phyloP scores from a whole-genome alignment of 2,329 filamentous ascomycete species.

The Hypoxylon sp. region DNA sequence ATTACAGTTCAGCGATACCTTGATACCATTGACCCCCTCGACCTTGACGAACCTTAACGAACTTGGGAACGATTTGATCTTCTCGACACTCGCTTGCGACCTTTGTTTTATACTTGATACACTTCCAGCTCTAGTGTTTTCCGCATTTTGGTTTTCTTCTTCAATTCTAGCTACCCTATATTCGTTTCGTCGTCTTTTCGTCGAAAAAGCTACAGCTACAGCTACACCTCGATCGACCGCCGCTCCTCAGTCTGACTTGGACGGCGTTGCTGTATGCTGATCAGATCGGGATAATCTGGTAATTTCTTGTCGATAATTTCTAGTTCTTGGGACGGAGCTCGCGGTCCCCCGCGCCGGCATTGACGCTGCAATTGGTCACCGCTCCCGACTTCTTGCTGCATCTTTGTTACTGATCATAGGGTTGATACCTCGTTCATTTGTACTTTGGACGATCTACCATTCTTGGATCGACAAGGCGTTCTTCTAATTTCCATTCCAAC shows the following conservation, averaged over 20 bases:
- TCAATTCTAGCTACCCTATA: constrained; percentile 39
- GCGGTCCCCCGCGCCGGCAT: constrained; percentile 6
- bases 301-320: constrained; percentile 55
- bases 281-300: constrained; percentile 48
- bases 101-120: constrained; percentile 42
- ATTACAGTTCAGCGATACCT: constrained; percentile 24
- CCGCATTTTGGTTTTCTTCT: constrained; percentile 41
- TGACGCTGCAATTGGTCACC: constrained; percentile 9
- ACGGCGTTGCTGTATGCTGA: constrained; percentile 28
- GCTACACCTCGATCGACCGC: constrained; percentile 26
- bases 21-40: constrained; percentile 35
- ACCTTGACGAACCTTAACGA: constrained; percentile 52
- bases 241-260: constrained; percentile 23
- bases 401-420: constrained; percentile 3
- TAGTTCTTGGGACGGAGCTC: constrained; percentile 42
- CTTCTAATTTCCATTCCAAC: constrained; percentile 25
- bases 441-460: constrained; percentile 9
- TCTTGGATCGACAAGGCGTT: constrained; percentile 24
- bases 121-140: constrained; percentile 21
- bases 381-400: constrained; percentile 1
- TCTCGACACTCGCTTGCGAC: constrained; percentile 57
- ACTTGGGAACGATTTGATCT: constrained; percentile 50
- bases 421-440: constrained; percentile 19
- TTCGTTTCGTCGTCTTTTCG: constrained; percentile 33
- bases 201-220: constrained; percentile 32